Evolutionary conservation across 257 asterid species (phyloP), one percentile per base, ranked within the genome.

Genomic region (Scutellaria minor): DNA sequence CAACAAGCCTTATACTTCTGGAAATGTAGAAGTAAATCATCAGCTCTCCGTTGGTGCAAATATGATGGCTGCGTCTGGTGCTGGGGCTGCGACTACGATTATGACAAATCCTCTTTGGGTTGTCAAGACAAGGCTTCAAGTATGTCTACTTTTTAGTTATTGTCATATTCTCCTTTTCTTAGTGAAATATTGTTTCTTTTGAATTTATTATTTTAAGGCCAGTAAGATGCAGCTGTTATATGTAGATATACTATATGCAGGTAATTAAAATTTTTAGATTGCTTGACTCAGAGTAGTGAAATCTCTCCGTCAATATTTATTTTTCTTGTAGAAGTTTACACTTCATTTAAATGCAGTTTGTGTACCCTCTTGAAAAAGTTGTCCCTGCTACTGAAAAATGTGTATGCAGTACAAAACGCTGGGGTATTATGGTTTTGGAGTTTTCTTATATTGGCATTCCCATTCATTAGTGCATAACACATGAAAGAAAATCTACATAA

Each of bases 91-190:
- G 13, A 94, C 99, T 2, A 83, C 90, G 0, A 78, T 91, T 76
- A 91, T 89, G 45, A 94, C 93, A 66, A 94, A 91, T 83, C 99
- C 99, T 75, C 96, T 94, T 40, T 91, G 99, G 99, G 97, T 94
- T 82, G 96, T 94, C 77, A 91, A 91, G 87, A 94, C 97, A 55
- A 90, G 97, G 79, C 85, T 94, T 77, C 99, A 94, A 77, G 99
- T 91, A 84, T 78, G 85, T 52, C 37, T 62, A 45, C 35, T 56
- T 62, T 70, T 67, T 68, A 65, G 6, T 39, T 66, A 37, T 61
- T 12, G 8, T 45, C 53, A 50, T 54, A 70, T 62, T 45, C 62
- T 55, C 66, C 48, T 64, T 22, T 66, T 53, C 53, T 37, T 40
- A 48, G 24, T 18, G 42, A 13, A 50, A 58, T 53, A 11, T 42